Evolutionary conservation across 2,329 filamentous ascomycete genomes (phyloP).

Genomic region (Pestalotiopsis sp.): DNA sequence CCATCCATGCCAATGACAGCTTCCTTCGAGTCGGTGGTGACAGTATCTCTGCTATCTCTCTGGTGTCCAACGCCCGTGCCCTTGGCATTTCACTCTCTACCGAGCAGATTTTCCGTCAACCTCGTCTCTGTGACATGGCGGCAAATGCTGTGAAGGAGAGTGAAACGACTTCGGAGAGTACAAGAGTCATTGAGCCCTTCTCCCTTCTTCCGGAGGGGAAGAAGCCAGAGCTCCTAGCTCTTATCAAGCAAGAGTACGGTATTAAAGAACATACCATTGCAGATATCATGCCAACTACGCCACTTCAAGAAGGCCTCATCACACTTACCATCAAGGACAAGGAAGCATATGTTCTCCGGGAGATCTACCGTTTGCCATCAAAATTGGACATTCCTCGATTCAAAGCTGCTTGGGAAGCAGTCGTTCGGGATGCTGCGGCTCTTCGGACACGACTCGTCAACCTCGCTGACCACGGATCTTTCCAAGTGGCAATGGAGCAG

Average conservation of each 20-base stretch:
- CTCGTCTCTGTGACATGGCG: slow-evolving; percentile 4
- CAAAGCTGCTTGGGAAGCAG: slow-evolving; percentile 8
- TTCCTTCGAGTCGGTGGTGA: slow-evolving; percentile 9
- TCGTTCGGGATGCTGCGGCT: not conserved
- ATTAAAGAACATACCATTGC: not conserved
- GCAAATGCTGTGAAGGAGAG: not conserved
- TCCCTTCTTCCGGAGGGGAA: not conserved
- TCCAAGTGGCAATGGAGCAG: not conserved
- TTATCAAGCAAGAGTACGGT: not conserved
- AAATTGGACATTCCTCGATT: slow-evolving; percentile 3
- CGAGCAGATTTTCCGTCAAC: slow-evolving; percentile 10
- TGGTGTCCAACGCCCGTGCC: not conserved
- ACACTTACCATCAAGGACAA: not conserved
- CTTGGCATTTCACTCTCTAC: slow-evolving; percentile 8
- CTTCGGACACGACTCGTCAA: slow-evolving; percentile 6
- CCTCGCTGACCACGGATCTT: not conserved
- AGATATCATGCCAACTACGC: slow-evolving; percentile 1
- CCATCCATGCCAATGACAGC: slow-evolving; percentile 2
- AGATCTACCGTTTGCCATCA: not conserved
- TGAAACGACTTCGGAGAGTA: not conserved
- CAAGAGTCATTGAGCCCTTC: not conserved
- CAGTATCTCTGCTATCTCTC: slow-evolving; percentile 5
- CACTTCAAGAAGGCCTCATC: slow-evolving; percentile 3
- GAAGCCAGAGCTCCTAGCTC: not conserved
- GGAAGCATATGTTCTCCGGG: slow-evolving; percentile 4